A percentile compares a stretch with the other conserved stretches of the same genome.
Conservation (phyloP, 2,329 filamentous ascomycete species). For the Hypoxylon rubiginosum region DNA sequence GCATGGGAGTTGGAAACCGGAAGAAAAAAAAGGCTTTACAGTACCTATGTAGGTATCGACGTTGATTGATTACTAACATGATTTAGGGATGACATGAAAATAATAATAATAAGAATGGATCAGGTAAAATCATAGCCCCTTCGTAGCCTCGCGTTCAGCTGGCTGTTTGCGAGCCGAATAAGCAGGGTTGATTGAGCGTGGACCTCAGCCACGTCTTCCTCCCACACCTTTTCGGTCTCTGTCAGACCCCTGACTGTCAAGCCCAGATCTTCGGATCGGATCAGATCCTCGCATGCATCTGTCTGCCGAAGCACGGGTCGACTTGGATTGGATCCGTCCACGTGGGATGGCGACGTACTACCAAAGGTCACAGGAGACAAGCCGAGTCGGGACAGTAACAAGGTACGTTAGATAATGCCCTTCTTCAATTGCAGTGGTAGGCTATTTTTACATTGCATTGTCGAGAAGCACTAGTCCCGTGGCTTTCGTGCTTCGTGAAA, state of each 20-base stretch:
- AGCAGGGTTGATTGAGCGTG: conserved; percentile 8
- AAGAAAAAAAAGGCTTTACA: neutral
- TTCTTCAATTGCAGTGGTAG: conserved; percentile 34
- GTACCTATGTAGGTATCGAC: neutral
- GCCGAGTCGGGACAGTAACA: neutral
- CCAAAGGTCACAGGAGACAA: neutral
- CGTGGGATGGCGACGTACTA: conserved; percentile 21
- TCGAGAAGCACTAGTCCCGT: conserved; percentile 36
- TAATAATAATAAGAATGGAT: neutral
- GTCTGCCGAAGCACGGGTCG: conserved; percentile 22
- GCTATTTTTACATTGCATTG: conserved; percentile 49
- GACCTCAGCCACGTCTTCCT: conserved; percentile 27
- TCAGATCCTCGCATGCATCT: conserved; percentile 39
- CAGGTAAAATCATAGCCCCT: conserved; percentile 1
- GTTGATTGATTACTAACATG: conserved; percentile 5
- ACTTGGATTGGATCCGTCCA: conserved; percentile 21
- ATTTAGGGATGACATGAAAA: conserved; percentile 2
- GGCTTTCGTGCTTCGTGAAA: conserved; percentile 27
- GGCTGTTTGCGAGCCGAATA: conserved; percentile 6
- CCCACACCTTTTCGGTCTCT: conserved; percentile 34
- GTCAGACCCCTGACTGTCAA: conserved; percentile 35
- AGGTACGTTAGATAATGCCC: conserved; percentile 13
- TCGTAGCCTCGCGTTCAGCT: conserved; percentile 25
- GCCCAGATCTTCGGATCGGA: conserved; percentile 39
- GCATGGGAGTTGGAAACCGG: neutral